Percentiles rank a stretch among this genome's conserved stretches.
phyloP scores from a whole-genome alignment of 768 basidiomycete species.

The Lentinula detonsa region DNA sequence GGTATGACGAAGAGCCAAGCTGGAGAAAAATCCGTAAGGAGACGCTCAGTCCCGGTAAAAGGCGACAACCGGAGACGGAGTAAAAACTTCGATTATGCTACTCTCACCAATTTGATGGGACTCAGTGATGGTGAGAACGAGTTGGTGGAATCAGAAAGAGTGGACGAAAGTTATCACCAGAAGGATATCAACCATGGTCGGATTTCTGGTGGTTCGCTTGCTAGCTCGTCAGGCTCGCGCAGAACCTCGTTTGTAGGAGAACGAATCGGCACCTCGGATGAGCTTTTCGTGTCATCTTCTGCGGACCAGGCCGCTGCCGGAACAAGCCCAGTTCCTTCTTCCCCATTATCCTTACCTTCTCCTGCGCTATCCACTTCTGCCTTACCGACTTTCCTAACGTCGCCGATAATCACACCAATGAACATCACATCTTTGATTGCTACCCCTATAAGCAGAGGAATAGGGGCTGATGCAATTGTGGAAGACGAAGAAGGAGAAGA shows the following conservation, averaged over 20 bases:
- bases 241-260: neutral
- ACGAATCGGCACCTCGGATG: conserved; percentile 7
- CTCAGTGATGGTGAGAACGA: neutral
- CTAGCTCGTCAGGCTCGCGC: neutral
- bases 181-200: neutral
- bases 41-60: neutral
- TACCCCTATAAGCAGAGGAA: neutral
- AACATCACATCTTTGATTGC: neutral
- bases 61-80: neutral
- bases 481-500: conserved; percentile 8
- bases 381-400: neutral
- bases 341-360: neutral
- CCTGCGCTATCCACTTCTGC: neutral
- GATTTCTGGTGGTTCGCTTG: neutral
- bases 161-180: neutral
- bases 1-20: neutral
- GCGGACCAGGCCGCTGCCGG: neutral
- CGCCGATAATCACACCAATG: neutral
- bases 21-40: neutral
- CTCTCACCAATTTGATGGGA: neutral
- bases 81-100: neutral
- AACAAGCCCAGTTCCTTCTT: neutral
- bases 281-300: neutral
- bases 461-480: neutral
- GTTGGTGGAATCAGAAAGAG: neutral